A percentile compares a stretch with the other conserved stretches of the same genome.
phyloP scores from a whole-genome alignment of 768 basidiomycete genomes.

The Amanita subjunquillea region DNA sequence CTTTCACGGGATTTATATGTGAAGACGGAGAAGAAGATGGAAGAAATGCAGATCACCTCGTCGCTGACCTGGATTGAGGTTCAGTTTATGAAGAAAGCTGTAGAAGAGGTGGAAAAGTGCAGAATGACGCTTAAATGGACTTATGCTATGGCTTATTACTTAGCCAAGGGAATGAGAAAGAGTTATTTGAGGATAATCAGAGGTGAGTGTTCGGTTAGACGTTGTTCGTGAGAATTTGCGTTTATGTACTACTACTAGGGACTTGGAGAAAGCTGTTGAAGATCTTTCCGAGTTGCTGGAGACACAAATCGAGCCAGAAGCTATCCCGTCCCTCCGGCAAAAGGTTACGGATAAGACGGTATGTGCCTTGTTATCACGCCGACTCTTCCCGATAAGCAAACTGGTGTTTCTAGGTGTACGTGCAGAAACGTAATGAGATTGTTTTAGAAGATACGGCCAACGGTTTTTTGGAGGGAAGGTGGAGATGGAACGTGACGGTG shows the following conservation, averaged over 20 bases:
- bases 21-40: conserved; percentile 99
- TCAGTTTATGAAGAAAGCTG: conserved; percentile 98
- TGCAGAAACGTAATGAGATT: conserved; percentile 95
- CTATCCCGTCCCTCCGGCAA: conserved; percentile 72
- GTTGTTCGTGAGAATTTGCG: background rate
- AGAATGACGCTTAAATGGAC: conserved; percentile 98
- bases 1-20: conserved; percentile 85
- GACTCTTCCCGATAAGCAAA: background rate
- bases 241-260: conserved; percentile 30
- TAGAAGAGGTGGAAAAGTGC: conserved; percentile 84
- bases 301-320: conserved; percentile 79
- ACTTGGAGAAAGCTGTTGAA: conserved; percentile 92
- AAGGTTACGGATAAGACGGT: conserved; percentile 96
- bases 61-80: conserved; percentile 96
- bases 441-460: conserved; percentile 89
- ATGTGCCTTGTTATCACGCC: conserved; percentile 11
- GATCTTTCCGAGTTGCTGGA: conserved; percentile 90
- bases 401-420: conserved; percentile 53
- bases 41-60: conserved; percentile 94
- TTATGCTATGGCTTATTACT: conserved; percentile 98
- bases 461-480: conserved; percentile 79
- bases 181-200: conserved; percentile 96
- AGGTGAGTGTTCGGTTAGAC: conserved; percentile 32
- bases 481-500: conserved; percentile 69
- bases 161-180: conserved; percentile 88